Evolutionary conservation across 352 stramenopile species (phyloP).

Genomic region (Phytopythium delawarense): DNA sequence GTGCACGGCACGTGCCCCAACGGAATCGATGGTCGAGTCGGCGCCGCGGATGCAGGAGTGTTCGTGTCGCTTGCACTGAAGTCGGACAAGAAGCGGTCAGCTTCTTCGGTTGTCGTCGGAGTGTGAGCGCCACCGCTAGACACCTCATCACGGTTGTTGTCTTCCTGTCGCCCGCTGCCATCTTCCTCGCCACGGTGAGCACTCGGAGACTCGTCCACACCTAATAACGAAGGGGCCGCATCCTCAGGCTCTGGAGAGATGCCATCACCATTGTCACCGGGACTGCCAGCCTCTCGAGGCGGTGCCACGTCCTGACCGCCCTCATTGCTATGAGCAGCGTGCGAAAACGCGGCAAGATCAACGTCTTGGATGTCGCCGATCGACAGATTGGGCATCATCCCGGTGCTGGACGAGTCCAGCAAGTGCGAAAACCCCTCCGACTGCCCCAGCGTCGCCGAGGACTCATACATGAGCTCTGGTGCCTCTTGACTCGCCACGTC

Average conservation of each 20-base stretch:
- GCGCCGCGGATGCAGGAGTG: slow-evolving; percentile 6
- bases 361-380: slow-evolving; percentile 63
- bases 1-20: slow-evolving; percentile 45
- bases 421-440: slow-evolving; percentile 30
- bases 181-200: neutral
- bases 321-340: neutral
- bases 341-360: slow-evolving; percentile 39
- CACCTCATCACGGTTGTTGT: slow-evolving; percentile 1
- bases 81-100: neutral
- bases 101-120: neutral
- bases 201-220: neutral
- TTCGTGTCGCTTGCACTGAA: neutral
- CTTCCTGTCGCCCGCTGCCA: neutral
- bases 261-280: too few relatives aligned
- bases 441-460: slow-evolving; percentile 5
- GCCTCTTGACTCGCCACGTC: neutral
- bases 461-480: slow-evolving; percentile 18
- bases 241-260: neutral
- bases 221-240: neutral
- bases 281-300: neutral
- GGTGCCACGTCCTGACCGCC: neutral
- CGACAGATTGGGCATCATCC: slow-evolving; percentile 44
- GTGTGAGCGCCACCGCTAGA: neutral
- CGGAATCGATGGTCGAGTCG: neutral
- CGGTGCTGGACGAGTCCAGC: slow-evolving; percentile 26